These are phyloP conservation scores for Panaeolus cyanescens DNA, from an alignment of 768 basidiomycete genomes.

Conservation along the genomic window DNA sequence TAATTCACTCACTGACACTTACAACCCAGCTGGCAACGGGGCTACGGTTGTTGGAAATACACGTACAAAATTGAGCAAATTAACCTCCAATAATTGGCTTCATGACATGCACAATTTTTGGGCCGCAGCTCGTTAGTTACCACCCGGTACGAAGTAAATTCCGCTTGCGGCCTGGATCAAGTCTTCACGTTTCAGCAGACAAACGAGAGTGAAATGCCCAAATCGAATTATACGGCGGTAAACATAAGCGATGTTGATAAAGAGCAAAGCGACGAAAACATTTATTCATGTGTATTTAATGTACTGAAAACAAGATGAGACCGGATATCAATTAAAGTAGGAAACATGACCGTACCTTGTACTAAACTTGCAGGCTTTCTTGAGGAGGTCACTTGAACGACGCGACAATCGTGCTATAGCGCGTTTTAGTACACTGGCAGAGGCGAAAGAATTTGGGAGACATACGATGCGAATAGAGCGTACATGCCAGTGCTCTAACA, in stretches of 20 bases:
- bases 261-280: conserved; percentile 1
- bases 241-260: not conserved
- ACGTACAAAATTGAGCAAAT: not conserved
- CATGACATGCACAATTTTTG: too few relatives aligned
- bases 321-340: not conserved
- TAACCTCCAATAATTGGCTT: not conserved
- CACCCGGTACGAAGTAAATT: not conserved
- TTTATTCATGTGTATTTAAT: not conserved
- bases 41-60: not conserved
- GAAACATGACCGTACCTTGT: conserved; percentile 28
- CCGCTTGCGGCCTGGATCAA: not conserved
- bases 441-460: not conserved
- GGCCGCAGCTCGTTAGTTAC: too few relatives aligned
- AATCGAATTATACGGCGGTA: not conserved
- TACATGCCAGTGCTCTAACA: conserved; percentile 6
- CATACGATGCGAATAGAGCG: conserved; percentile 8
- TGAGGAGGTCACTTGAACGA: conserved; percentile 25
- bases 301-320: not conserved
- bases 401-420: conserved; percentile 4
- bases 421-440: conserved; percentile 3
- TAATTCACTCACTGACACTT: not conserved
- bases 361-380: conserved; percentile 44
- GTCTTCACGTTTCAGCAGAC: not conserved
- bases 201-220: not conserved
- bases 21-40: not conserved